Evolutionary conservation across 1,139 yeast genomes (phyloP).

Genomic region (Suhomyces panamericanus): DNA sequence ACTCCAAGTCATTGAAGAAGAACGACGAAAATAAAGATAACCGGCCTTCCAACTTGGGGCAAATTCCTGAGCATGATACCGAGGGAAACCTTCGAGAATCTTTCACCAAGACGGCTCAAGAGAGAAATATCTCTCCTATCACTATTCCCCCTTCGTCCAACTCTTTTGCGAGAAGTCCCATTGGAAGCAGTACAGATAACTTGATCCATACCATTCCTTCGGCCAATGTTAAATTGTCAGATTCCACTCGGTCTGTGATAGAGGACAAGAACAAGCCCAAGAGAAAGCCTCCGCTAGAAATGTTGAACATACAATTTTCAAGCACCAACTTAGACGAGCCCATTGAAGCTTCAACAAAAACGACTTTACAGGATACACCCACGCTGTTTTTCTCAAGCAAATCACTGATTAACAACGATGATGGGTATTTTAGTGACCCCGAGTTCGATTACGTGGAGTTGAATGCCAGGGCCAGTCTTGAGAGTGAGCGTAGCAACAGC

Average conservation of each 20-base stretch:
- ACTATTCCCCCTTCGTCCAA: constrained; percentile 22
- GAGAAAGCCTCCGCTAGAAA: constrained; percentile 25
- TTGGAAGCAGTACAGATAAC: constrained; percentile 13
- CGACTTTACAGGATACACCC: constrained; percentile 1
- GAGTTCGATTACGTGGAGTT: constrained; percentile 11
- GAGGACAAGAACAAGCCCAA: constrained; percentile 15
- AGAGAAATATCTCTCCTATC: constrained; percentile 17
- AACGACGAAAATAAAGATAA: not conserved
- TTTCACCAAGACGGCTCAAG: not conserved
- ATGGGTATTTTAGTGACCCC: constrained; percentile 10
- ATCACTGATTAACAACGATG: constrained; percentile 16
- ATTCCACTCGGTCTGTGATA: constrained; percentile 1
- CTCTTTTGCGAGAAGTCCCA: constrained; percentile 17
- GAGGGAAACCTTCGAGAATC: constrained; percentile 5
- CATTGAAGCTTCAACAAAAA: not conserved
- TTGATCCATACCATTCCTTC: constrained; percentile 10
- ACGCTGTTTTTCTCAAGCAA: constrained; percentile 5
- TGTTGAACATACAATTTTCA: constrained; percentile 3
- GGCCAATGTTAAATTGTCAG: constrained; percentile 5
- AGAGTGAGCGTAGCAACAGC: constrained; percentile 10
- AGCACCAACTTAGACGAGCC: not conserved
- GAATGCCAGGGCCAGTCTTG: constrained; percentile 5
- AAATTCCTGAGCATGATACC: constrained; percentile 3
- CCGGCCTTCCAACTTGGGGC: not conserved
- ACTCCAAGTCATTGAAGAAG: not conserved